Percentiles rank a stretch among this genome's conserved stretches.
Conservation (phyloP, 2,329 filamentous ascomycete species). For the Ophiostoma quercus region DNA sequence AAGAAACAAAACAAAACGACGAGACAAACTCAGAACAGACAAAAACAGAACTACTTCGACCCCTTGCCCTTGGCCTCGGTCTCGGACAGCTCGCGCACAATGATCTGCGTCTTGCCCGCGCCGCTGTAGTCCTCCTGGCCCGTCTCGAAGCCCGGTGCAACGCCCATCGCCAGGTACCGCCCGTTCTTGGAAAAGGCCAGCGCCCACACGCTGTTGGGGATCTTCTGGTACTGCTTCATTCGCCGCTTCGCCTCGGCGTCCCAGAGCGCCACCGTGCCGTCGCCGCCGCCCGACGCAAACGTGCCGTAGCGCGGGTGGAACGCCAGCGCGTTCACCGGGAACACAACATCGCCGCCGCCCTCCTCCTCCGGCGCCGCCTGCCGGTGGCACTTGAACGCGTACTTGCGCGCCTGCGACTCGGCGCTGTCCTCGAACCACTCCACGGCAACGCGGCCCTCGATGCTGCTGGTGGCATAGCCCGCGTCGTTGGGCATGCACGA, state of each 20-base stretch:
- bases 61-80: constrained; percentile 84
- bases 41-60: constrained; percentile 48
- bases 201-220: constrained; percentile 70
- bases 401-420: constrained; percentile 86
- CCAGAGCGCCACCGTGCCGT: constrained; percentile 89
- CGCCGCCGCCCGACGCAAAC: constrained; percentile 83
- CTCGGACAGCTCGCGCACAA: constrained; percentile 77
- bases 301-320: constrained; percentile 82
- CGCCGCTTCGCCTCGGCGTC: constrained; percentile 85
- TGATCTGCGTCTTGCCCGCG: constrained; percentile 68
- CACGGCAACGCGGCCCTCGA: constrained; percentile 91
- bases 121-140: constrained; percentile 73
- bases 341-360: constrained; percentile 71
- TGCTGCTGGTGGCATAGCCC: constrained; percentile 86
- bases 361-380: constrained; percentile 60
- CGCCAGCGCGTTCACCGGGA: constrained; percentile 82
- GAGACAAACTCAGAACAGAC: neutral
- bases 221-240: constrained; percentile 83
- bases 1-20: neutral
- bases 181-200: constrained; percentile 74
- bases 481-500: constrained; percentile 95
- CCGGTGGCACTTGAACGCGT: constrained; percentile 97
- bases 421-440: constrained; percentile 94
- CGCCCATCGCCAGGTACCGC: constrained; percentile 69
- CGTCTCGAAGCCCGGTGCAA: constrained; percentile 83